phyloP scores from a whole-genome alignment of 164 flowering plant genomes.

The Akebia trifoliata region DNA sequence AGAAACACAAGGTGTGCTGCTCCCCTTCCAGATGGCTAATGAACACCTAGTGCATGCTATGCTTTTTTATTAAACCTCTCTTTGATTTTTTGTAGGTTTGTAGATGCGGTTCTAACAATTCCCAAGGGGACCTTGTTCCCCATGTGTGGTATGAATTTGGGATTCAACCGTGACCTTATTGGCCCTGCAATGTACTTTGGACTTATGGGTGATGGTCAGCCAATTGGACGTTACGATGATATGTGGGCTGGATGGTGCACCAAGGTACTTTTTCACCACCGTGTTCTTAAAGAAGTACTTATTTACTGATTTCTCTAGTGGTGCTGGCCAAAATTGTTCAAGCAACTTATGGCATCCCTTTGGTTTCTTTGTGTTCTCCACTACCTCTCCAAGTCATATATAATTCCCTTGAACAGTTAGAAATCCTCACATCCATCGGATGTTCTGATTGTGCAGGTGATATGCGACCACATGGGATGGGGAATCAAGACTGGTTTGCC shows the following conservation, averaged over 20 bases:
- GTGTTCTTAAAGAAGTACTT: not conserved
- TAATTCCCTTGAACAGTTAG: not conserved
- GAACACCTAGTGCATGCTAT: too few relatives aligned
- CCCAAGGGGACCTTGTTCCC: constrained; percentile 84
- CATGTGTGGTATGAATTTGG: constrained; percentile 81
- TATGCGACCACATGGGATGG: constrained; percentile 67
- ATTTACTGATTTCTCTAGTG: not conserved
- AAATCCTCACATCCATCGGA: not conserved
- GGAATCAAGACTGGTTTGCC: constrained; percentile 75
- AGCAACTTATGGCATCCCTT: too few relatives aligned
- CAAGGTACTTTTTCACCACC: constrained; percentile 37
- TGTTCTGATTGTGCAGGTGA: constrained; percentile 45
- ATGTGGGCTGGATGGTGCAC: constrained; percentile 93
- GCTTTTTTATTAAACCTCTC: too few relatives aligned
- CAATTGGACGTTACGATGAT: constrained; percentile 80
- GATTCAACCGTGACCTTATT: constrained; percentile 65
- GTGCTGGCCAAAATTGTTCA: not conserved
- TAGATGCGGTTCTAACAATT: constrained; percentile 71
- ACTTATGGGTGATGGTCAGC: constrained; percentile 88
- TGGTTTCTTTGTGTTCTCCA: too few relatives aligned
- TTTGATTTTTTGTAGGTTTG: constrained; percentile 36
- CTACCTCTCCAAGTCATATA: too few relatives aligned
- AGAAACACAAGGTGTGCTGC: constrained; percentile 56
- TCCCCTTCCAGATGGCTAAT: too few relatives aligned
- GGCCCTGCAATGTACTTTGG: constrained; percentile 90